Base-by-base conservation (phyloP, 257 asterid genomes). In the Coffea eugenioides region DNA sequence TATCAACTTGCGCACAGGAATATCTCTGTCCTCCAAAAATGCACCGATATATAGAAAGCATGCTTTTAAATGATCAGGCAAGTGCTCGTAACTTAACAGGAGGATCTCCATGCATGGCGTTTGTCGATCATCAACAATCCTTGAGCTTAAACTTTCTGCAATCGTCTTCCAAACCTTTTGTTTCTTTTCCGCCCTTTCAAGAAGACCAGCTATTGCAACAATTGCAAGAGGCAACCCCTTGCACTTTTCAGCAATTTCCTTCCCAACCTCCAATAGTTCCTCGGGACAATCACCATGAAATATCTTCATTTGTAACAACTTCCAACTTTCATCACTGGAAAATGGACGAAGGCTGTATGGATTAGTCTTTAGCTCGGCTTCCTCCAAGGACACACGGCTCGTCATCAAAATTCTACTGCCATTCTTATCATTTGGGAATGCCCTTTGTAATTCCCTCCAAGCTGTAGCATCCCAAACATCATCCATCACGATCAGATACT, bases 401-500 rank as follows among this genome's bases (percentile, higher is more conserved):
- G 83, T 84, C 52, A 84, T 4, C 52, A 84, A 48, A 66, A 84
- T 46, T 81, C 82, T 79, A 36, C 88, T 83, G 25, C 77, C 41
- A 5, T 5, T 0, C 3, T 0, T 0, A 48, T 0, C 0, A 48
- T 67, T 0, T 5, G 74, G 85, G 8, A 81, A 71, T 81, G 46
- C 71, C 16, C 0, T 0, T 71, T 0, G 0, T 39, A 84, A 31
- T 0, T 27, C 15, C 4, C 72, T 1, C 83, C 82, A 83, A 14
- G 56, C 83, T 7, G 10, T 2, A 5, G 0, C 2, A 3, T 51
- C 39, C 81, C 81, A 81, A 45, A 84, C 59, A 45, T 84, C 75
- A 21, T 84, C 82, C 75, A 84, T 21, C 5, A 84, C 82, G 12
- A 84, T 31, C 10, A 81, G 67, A 73, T 66, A 78, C 49, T 31